These are phyloP conservation scores for Rhizophagus prolifer DNA, from an alignment of 192 early-diverging fungal species.

Conservation along the genomic window DNA sequence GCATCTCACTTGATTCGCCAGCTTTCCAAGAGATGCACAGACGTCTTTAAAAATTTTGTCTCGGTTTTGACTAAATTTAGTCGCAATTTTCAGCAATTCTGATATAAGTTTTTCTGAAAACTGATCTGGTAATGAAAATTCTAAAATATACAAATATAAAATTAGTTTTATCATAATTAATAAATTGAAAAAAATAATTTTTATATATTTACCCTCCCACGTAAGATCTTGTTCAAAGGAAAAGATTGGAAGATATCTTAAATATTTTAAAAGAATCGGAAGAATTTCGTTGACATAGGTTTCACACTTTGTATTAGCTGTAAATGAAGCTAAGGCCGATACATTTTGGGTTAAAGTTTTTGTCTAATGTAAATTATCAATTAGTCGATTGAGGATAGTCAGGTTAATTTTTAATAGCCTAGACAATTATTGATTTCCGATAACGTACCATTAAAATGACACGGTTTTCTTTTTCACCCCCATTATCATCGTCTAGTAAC, in stretches of 20 bases:
- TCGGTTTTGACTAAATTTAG: conserved; percentile 30
- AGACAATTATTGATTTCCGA: not conserved
- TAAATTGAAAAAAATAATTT: not conserved
- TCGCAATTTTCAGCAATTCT: conserved; percentile 37
- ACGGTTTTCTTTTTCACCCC: not conserved
- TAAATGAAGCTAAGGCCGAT: conserved; percentile 23
- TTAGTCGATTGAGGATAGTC: not conserved
- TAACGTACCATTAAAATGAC: not conserved
- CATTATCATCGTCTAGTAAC: conserved; percentile 26
- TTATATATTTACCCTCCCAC: conserved; percentile 24
- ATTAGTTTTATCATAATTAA: not conserved
- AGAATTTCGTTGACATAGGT: not conserved
- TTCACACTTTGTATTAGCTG: conserved; percentile 7
- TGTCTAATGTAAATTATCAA: conserved; percentile 15
- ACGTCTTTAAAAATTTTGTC: conserved; percentile 37
- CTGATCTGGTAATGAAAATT: conserved; percentile 35
- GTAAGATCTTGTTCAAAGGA: conserved; percentile 18
- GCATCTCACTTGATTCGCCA: conserved; percentile 25
- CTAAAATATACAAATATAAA: conserved; percentile 3
- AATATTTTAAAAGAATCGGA: conserved; percentile 21
- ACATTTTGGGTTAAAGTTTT: conserved; percentile 12
- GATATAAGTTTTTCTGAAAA: conserved; percentile 33
- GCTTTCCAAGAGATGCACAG: conserved; percentile 34
- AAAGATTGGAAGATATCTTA: conserved; percentile 24
- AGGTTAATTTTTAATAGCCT: not conserved